Conservation (phyloP, 176 grass and related monocot species). For the Metroxylon sagu region DNA sequence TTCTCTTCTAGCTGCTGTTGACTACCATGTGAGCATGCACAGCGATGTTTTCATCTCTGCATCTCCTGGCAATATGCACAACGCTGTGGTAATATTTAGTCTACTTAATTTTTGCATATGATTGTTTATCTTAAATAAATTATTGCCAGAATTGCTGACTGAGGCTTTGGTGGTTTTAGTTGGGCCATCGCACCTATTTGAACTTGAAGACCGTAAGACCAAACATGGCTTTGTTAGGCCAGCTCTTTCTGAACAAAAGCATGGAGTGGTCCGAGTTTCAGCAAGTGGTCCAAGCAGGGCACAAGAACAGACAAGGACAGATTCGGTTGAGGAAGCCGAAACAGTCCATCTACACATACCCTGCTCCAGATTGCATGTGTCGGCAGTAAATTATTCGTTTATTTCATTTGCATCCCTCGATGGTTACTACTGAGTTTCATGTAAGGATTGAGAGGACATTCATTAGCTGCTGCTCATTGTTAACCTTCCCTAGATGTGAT, state of each 20-base stretch:
- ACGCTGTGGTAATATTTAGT: constrained; percentile 65
- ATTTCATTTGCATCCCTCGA: neutral
- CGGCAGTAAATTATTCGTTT: constrained; percentile 17
- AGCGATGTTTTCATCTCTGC: constrained; percentile 80
- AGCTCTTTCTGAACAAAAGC: constrained; percentile 75
- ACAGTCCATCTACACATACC: constrained; percentile 86
- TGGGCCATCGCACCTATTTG: constrained; percentile 68
- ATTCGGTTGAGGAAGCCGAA: constrained; percentile 75
- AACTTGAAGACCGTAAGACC: constrained; percentile 82
- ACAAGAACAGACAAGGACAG: constrained; percentile 72
- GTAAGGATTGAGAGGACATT: too few relatives aligned
- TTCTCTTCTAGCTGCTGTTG: constrained; percentile 81
- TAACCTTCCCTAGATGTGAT: too few relatives aligned
- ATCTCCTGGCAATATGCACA: constrained; percentile 92
- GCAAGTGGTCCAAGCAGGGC: constrained; percentile 50
- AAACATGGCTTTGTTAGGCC: constrained; percentile 86
- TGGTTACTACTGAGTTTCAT: too few relatives aligned
- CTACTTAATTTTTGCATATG: neutral
- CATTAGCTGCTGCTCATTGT: too few relatives aligned
- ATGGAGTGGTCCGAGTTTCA: constrained; percentile 70
- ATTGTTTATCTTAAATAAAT: too few relatives aligned
- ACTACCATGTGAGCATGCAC: constrained; percentile 79
- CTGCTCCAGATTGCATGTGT: constrained; percentile 94
- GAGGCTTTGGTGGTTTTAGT: constrained; percentile 25
- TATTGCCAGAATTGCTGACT: neutral